A percentile compares a stretch with the other conserved stretches of the same genome.
Conservation (phyloP, 164 flowering plant species). For the Cinnamomum micranthum region DNA sequence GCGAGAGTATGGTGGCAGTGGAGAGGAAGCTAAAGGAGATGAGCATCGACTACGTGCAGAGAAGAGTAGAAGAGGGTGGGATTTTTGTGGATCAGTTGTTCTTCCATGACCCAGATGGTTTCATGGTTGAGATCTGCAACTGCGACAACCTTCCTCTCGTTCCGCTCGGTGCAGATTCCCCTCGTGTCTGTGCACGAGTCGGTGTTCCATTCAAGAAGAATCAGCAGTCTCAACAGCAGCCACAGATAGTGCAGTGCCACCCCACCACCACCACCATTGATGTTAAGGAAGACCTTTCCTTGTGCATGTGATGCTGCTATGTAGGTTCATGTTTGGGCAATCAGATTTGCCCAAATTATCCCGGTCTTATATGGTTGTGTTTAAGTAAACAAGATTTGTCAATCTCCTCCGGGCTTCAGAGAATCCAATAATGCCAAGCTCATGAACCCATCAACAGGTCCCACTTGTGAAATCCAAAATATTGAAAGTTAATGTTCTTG, state of each 20-base stretch:
- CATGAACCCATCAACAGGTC: too few species aligned
- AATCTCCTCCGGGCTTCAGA: too few species aligned
- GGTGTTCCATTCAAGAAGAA: slow-evolving; percentile 22
- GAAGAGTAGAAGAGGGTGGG: slow-evolving; percentile 68
- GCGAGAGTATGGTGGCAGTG: slow-evolving; percentile 78
- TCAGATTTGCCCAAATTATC: not conserved
- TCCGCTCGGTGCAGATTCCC: slow-evolving; percentile 53
- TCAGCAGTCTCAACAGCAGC: slow-evolving; percentile 27
- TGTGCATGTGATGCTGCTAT: not conserved
- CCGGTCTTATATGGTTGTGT: too few species aligned
- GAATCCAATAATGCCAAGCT: too few species aligned
- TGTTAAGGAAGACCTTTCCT: not conserved
- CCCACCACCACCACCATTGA: slow-evolving; percentile 3
- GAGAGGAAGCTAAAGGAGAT: slow-evolving; percentile 67
- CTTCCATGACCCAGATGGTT: slow-evolving; percentile 91
- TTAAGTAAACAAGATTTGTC: too few species aligned
- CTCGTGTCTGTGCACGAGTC: slow-evolving; percentile 40
- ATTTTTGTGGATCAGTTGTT: slow-evolving; percentile 67
- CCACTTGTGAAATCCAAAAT: too few species aligned
- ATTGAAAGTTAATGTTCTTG: too few species aligned
- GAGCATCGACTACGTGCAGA: slow-evolving; percentile 40
- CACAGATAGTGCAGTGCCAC: slow-evolving; percentile 14
- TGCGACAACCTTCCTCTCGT: slow-evolving; percentile 74
- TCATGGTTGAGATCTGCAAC: slow-evolving; percentile 89
- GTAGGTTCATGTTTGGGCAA: not conserved